These are phyloP conservation scores for Cylindricascospora bacillispora DNA, from an alignment of 1,139 yeast species.

Conservation along the genomic window DNA sequence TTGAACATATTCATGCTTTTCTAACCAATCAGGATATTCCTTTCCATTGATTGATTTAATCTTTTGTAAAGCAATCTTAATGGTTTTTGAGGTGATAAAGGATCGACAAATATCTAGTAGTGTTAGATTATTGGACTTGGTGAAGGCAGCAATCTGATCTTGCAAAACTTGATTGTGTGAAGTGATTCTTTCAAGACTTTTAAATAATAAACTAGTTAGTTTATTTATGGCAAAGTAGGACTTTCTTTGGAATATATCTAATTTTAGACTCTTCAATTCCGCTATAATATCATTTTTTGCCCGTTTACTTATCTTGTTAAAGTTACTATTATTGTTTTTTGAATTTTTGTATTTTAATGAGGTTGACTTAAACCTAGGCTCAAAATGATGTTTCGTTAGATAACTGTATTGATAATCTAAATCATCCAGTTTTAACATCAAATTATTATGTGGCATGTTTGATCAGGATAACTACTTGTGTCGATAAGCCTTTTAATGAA, in stretches of 20 bases:
- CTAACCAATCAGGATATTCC: slow-evolving; percentile 19
- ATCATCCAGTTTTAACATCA: slow-evolving; percentile 26
- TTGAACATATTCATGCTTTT: slow-evolving; percentile 13
- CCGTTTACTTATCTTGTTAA: too few species aligned
- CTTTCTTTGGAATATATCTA: slow-evolving; percentile 37
- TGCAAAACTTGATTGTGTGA: too few species aligned
- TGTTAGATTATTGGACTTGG: too few species aligned
- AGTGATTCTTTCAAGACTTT: neutral
- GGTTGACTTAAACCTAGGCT: slow-evolving; percentile 45
- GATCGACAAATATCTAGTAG: neutral
- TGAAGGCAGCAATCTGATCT: too few species aligned
- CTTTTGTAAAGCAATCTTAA: slow-evolving; percentile 1
- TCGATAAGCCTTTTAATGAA: slow-evolving; percentile 3
- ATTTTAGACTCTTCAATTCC: slow-evolving; percentile 35
- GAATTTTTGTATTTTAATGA: slow-evolving; percentile 37
- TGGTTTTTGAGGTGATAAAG: neutral
- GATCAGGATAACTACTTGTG: neutral
- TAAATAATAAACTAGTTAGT: neutral
- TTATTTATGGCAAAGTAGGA: slow-evolving; percentile 37
- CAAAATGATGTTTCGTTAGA: slow-evolving; percentile 19
- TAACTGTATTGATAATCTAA: slow-evolving; percentile 26
- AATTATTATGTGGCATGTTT: slow-evolving; percentile 23
- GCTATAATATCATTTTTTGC: slow-evolving; percentile 33
- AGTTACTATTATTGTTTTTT: slow-evolving; percentile 14
- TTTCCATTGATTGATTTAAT: slow-evolving; percentile 3